A percentile compares a stretch with the other conserved stretches of the same genome.
Evolutionary conservation across 768 basidiomycete genomes (phyloP).

Genomic region (Psilocybe cyanescens): DNA sequence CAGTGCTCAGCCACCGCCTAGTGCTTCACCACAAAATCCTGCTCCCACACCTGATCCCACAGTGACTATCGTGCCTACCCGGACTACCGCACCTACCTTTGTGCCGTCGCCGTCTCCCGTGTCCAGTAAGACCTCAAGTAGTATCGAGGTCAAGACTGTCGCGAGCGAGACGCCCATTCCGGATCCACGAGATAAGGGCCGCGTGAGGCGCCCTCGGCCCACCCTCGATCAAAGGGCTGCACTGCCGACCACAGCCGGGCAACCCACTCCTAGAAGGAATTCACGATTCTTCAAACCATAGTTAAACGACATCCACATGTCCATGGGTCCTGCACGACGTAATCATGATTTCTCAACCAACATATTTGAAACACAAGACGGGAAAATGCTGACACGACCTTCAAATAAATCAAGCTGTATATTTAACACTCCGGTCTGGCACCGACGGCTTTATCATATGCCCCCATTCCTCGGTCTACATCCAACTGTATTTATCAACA

Average conservation of each 20-base stretch:
- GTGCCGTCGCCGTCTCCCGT: slow-evolving; percentile 9
- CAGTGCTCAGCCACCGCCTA: slow-evolving; percentile 30
- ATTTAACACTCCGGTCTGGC: slow-evolving; percentile 10
- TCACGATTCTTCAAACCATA: slow-evolving; percentile 34
- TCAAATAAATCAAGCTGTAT: slow-evolving; percentile 1
- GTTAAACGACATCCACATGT: not conserved
- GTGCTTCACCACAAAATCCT: slow-evolving; percentile 10
- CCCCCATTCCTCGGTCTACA: not conserved
- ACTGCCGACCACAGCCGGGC: slow-evolving; percentile 6
- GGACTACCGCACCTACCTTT: not conserved
- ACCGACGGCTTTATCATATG: slow-evolving; percentile 7
- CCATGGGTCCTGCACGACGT: not conserved
- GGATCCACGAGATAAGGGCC: slow-evolving; percentile 36
- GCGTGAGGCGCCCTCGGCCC: slow-evolving; percentile 33
- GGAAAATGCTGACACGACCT: not conserved
- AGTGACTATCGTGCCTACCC: slow-evolving; percentile 2
- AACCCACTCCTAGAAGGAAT: slow-evolving; percentile 12
- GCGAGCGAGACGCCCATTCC: slow-evolving; percentile 15
- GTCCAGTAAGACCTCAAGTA: slow-evolving; percentile 8
- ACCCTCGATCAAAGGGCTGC: slow-evolving; percentile 15
- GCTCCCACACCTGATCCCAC: slow-evolving; percentile 9
- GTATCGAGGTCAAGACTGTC: not conserved
- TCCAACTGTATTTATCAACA: slow-evolving; percentile 12
- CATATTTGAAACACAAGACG: slow-evolving; percentile 1
- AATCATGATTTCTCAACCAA: not conserved